Evolutionary conservation across 2,329 filamentous ascomycete species (phyloP).

Genomic region (Aspergillus jensenii): DNA sequence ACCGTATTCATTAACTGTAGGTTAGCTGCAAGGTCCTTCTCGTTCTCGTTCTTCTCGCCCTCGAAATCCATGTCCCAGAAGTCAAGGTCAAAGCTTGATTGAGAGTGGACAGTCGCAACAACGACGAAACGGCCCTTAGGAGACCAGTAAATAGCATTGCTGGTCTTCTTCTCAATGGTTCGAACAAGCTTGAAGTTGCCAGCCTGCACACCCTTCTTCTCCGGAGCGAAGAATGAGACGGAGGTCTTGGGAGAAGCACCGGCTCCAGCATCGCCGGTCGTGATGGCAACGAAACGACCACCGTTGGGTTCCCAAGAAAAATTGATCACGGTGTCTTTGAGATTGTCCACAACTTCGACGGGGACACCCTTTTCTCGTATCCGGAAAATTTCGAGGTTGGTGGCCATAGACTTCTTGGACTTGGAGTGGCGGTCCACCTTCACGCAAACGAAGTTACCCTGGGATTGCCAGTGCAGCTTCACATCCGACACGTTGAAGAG

Average conservation of each 20-base stretch:
- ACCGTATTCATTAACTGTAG: constrained; percentile 89
- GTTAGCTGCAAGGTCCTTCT: constrained; percentile 94
- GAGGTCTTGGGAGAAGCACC: constrained; percentile 91
- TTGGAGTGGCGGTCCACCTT: constrained; percentile 99
- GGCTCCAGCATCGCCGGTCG: constrained; percentile 78
- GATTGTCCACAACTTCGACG: constrained; percentile 93
- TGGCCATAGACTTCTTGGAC: constrained; percentile 96
- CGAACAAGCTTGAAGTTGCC: constrained; percentile 97
- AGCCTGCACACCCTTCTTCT: constrained; percentile 81
- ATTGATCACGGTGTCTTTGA: constrained; percentile 99
- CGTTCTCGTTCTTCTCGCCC: constrained; percentile 87
- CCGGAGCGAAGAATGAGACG: constrained; percentile 93
- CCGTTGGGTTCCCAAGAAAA: constrained; percentile 99
- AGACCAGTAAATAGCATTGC: constrained; percentile 99
- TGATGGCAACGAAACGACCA: constrained; percentile 95
- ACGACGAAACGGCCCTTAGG: constrained; percentile 93
- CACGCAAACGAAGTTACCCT: constrained; percentile 89
- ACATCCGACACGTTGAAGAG: constrained; percentile 97
- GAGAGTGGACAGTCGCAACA: constrained; percentile 86
- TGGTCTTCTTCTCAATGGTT: constrained; percentile 98
- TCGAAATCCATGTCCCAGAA: constrained; percentile 99
- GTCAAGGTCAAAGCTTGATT: constrained; percentile 91
- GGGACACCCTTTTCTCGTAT: constrained; percentile 96
- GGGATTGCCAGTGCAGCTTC: constrained; percentile 98
- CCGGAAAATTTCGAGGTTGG: constrained; percentile 97